Evolutionary conservation across 2,329 filamentous ascomycete species (phyloP).

Genomic region (Talaromyces marneffei): DNA sequence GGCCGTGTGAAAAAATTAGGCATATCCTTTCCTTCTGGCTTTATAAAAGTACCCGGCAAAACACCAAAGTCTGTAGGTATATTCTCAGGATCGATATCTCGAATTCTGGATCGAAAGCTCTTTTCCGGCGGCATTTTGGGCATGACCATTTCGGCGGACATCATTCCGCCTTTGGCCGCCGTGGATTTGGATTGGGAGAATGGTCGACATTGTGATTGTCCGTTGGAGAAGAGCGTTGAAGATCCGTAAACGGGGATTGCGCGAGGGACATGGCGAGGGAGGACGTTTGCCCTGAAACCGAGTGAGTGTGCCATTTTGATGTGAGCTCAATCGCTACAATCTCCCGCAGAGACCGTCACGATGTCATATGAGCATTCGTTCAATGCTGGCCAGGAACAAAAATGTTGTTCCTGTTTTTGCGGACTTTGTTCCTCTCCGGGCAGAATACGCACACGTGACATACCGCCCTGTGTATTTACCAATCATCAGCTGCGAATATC

Average conservation of each 20-base stretch:
- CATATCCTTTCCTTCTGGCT: slow-evolving; percentile 35
- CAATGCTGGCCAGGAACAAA: neutral
- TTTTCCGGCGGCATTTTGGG: slow-evolving; percentile 31
- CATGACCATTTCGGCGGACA: slow-evolving; percentile 20
- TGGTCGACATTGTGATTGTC: slow-evolving; percentile 15
- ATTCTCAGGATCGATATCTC: slow-evolving; percentile 26
- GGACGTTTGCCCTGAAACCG: neutral
- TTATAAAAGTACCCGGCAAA: slow-evolving; percentile 40
- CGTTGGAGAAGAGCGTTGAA: slow-evolving; percentile 1
- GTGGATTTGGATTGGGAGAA: slow-evolving; percentile 31
- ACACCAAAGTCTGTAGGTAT: slow-evolving; percentile 43
- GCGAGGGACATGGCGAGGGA: neutral
- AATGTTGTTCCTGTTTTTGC: slow-evolving; percentile 4
- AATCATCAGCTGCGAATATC: neutral
- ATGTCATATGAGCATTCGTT: neutral
- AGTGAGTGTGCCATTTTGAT: slow-evolving; percentile 3
- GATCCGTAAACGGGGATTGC: neutral
- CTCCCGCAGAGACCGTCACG: slow-evolving; percentile 1
- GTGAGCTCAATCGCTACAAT: neutral
- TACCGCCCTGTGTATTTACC: neutral
- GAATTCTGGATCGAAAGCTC: slow-evolving; percentile 33
- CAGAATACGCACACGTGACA: neutral
- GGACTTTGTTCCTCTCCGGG: slow-evolving; percentile 1
- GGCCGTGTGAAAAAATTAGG: slow-evolving; percentile 37
- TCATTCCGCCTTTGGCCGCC: slow-evolving; percentile 14